Evolutionary conservation across 2,329 filamentous ascomycete genomes (phyloP).

Genomic region (Epichloe gansuensis): DNA sequence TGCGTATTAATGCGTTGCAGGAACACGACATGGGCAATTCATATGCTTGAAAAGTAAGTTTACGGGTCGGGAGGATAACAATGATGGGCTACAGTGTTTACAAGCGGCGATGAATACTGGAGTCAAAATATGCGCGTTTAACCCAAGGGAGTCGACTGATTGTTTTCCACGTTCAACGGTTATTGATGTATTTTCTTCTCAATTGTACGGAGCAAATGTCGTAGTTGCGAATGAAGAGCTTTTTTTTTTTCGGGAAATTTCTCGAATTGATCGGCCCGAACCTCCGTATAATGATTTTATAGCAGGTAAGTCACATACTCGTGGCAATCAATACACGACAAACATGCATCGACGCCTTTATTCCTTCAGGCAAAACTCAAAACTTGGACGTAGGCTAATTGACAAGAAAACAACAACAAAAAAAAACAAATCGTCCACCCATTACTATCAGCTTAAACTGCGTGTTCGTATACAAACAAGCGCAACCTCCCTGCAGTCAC

Average conservation of each 20-base stretch:
- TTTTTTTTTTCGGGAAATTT: too few species aligned
- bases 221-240: background rate
- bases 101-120: background rate
- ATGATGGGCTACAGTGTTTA: background rate
- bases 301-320: too few species aligned
- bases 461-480: too few species aligned
- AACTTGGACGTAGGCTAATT: background rate
- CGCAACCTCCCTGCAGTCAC: too few species aligned
- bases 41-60: constrained; percentile 26
- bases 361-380: background rate
- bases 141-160: background rate
- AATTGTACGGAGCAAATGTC: background rate
- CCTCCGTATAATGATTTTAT: too few species aligned
- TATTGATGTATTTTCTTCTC: too few species aligned
- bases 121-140: background rate
- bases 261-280: too few species aligned
- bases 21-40: constrained; percentile 56
- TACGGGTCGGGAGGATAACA: background rate
- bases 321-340: too few species aligned
- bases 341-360: too few species aligned
- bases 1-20: constrained; percentile 20
- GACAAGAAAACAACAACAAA: background rate
- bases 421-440: background rate
- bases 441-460: too few species aligned
- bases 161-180: background rate